Conservation (phyloP, 2,329 filamentous ascomycete genomes). For the Talaromyces sp. region DNA sequence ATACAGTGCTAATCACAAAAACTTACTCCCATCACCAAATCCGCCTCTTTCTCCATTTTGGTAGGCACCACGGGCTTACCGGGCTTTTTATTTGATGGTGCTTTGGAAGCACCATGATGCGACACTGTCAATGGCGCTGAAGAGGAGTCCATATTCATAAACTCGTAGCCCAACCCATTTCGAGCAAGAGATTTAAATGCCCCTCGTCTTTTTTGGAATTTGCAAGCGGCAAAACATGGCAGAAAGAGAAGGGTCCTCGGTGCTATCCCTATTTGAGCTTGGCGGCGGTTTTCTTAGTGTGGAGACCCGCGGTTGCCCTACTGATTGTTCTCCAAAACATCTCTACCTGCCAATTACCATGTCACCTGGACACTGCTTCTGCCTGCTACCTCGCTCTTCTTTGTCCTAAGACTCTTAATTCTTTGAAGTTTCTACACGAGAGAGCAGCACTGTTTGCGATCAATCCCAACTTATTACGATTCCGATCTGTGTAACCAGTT, state of each 20-base stretch:
- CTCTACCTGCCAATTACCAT: background rate
- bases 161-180: background rate
- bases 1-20: conserved; percentile 10
- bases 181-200: background rate
- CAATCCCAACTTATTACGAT: background rate
- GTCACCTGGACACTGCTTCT: conserved; percentile 17
- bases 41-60: conserved; percentile 45
- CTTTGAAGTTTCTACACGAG: background rate
- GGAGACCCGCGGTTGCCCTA: conserved; percentile 7
- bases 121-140: background rate
- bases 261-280: background rate
- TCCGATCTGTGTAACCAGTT: background rate
- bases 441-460: background rate
- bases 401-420: background rate
- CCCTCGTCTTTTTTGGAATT: conserved; percentile 1
- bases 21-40: conserved; percentile 54
- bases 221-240: conserved; percentile 2
- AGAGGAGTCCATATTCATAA: background rate
- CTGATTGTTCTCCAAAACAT: conserved; percentile 1
- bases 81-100: conserved; percentile 2
- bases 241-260: background rate
- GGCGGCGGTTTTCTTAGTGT: background rate
- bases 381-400: background rate
- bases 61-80: conserved; percentile 21
- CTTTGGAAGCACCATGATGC: background rate